phyloP scores from a whole-genome alignment of 768 basidiomycete species.

The Tricholomella constricta region DNA sequence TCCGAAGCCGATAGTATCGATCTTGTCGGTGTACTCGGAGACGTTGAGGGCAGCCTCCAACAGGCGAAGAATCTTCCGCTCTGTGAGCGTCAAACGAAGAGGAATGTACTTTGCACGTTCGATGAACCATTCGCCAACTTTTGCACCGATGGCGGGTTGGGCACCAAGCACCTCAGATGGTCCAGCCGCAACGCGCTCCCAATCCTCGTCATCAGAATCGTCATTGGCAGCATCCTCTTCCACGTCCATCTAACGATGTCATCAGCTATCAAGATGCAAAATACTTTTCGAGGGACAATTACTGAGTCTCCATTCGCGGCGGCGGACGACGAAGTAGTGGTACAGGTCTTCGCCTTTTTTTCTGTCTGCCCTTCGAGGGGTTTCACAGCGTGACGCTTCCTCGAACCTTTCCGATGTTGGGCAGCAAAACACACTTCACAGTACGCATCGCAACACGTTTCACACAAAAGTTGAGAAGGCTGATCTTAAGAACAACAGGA shows the following conservation, averaged over 20 bases:
- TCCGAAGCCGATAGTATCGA: slow-evolving; percentile 78
- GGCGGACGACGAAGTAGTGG: neutral
- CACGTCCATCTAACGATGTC: slow-evolving; percentile 45
- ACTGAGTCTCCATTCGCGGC: slow-evolving; percentile 9
- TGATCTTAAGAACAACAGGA: slow-evolving; percentile 56
- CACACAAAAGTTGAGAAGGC: slow-evolving; percentile 74
- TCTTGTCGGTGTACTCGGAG: slow-evolving; percentile 89
- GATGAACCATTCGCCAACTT: slow-evolving; percentile 84
- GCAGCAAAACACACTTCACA: slow-evolving; percentile 88
- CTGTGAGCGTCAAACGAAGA: slow-evolving; percentile 67
- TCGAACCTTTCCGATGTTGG: slow-evolving; percentile 80
- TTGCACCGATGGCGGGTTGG: slow-evolving; percentile 59
- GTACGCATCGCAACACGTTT: slow-evolving; percentile 69
- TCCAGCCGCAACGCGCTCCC: slow-evolving; percentile 39
- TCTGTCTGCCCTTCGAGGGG: slow-evolving; percentile 37
- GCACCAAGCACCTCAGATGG: slow-evolving; percentile 46
- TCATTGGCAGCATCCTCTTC: slow-evolving; percentile 33
- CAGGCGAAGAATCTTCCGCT: slow-evolving; percentile 84
- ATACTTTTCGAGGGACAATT: neutral
- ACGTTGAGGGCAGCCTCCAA: slow-evolving; percentile 84
- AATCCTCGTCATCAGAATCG: slow-evolving; percentile 44
- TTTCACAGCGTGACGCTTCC: slow-evolving; percentile 63
- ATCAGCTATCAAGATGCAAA: neutral
- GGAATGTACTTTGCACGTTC: slow-evolving; percentile 83
- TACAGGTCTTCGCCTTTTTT: slow-evolving; percentile 28